Evolutionary conservation across 305 asterid genomes (phyloP), one percentile per base, ranked within the genome.

Genomic region (Plantago coronopus): DNA sequence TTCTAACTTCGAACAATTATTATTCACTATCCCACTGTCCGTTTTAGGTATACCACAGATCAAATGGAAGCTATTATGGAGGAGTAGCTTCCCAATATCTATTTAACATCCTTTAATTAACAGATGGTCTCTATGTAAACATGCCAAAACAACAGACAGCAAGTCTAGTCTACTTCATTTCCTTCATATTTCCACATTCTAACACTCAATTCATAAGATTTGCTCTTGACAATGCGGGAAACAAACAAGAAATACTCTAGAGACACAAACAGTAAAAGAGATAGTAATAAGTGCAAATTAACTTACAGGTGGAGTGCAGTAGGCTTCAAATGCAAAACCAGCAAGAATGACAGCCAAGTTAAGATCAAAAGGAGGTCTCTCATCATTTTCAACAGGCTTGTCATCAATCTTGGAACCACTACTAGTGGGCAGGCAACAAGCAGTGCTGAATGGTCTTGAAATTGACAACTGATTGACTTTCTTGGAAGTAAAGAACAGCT

Each of bases 291-390:
- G 6, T 31, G 15, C 1, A 53, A 63, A 20, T 2, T 3, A 2
- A 56, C 44, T 69, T 86, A 88, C 98, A 8, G 91, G 87, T 9
- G 97, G 97, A 42, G 89, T 84, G 65, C 87, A 70, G 71, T 91
- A 91, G 68, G 98, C 95, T 74, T 91, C 98, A 80, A 91, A 91
- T 12, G 98, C 96, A 76, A 91, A 91, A 64, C 96, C 98, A 79
- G 98, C 98, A 73, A 91, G 95, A 79, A 88, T 80, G 57, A 91
- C 97, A 21, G 97, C 98, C 78, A 88, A 76, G 67, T 86, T 91
- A 57, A 86, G 83, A 74, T 91, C 98, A 73, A 88, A 91, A 16
- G 78, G 79, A 69, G 85, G 83, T 77, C 85, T 76, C 70, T 54
- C 57, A 34, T 68, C 90, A 65, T 37, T 48, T 43, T 63, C 69